Base-by-base conservation (phyloP, 1,139 yeast genomes). In the Yarrowia galli region DNA sequence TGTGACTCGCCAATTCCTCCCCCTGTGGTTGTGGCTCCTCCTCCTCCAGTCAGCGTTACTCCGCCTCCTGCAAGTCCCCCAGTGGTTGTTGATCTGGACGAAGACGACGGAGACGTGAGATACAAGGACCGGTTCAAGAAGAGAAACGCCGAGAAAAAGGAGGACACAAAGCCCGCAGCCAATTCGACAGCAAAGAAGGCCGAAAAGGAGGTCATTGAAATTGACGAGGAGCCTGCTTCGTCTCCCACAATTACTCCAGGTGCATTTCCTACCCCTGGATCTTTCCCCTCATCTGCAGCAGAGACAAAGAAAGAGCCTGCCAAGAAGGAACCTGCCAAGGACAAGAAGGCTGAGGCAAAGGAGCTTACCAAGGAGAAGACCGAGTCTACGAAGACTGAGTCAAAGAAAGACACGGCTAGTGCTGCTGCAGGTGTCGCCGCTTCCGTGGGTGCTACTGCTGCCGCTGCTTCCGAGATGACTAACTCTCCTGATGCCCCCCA, bases 111-210 rank as follows among this genome's bases (percentile, higher is more conserved):
- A 16, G 45, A 23, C 16, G 60, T 53, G 60, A n/a, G 60, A 22
- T 53, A 53, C 60, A 53, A 53, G 60, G 60, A 53, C 18, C 43
- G 60, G 32, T 53, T 53, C 28, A 53, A 53, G 35, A 53, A 53
- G 60, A 16, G 15, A n/a, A 16, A 13, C 18, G 35, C 51, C 35
- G 35, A 25, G 32, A 46, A 23, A 25, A 16, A 36, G 8, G 6
- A 15, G 40, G 40, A 16, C 8, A n/a, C 43, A 40, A 7, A 40
- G 43, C 12, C 43, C 43, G 20, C 49, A 9, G 49, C 32, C 18
- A 16, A 22, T 15, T 18, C 48, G 15, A 45, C 49, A 5, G 32
- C 38, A 13, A 49, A 46, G 51, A 46, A 49, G n/a, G 13, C 25
- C 23, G 45, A 18, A 4, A 12, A 10, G 35, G 60, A 53, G 22